Evolutionary conservation across 495 filamentous ascomycete species (phyloP), one percentile per base, ranked within the genome.

Genomic region (Aspergillus homomorphus): DNA sequence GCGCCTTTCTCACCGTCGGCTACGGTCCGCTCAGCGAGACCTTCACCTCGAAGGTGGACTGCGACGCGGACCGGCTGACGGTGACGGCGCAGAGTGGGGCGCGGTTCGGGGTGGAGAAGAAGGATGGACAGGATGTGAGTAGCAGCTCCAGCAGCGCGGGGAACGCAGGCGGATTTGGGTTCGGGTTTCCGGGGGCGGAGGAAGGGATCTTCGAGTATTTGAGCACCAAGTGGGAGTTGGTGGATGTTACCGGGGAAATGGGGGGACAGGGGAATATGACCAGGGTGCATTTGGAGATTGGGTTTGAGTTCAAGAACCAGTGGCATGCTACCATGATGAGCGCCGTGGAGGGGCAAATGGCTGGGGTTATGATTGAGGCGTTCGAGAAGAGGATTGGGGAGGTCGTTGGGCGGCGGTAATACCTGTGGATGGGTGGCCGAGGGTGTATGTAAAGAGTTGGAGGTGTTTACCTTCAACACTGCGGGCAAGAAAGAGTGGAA

Each of bases 351-450:
- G 90, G 89, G 44, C 89, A 89, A 73, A 87, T 96, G 65, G 93
- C 89, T 22, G 83, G 81, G 12, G 76, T 88, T 52, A 94, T 98
- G 92, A 87, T 98, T 65, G 84, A 88, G 74, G 94, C 94, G 26
- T 98, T 98, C 80, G 92, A 96, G 79, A 81, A 80, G 76, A 78
- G 90, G 67, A 89, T 89, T 43, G 76, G 77, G 74, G 76, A 81
- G 62, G 70, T 87, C 62, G 80, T 82, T 53, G 57, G 57, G 19
- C 51, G 24, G 57, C 23, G 28, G 12, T 56, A 16, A 56, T 52
- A 19, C 8, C 19, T 33, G 30, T 4, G 9, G 24, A 14, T 18
- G 45, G 19, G 2, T 49, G 23, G 38, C 18, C 24, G 15, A 18
- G 2, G 30, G 18, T 57, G 15, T 14, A 3, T 57, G 15, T 23